Evolutionary conservation across 2,329 filamentous ascomycete species (phyloP).

Genomic region (Fonsecaea multimorphosa): DNA sequence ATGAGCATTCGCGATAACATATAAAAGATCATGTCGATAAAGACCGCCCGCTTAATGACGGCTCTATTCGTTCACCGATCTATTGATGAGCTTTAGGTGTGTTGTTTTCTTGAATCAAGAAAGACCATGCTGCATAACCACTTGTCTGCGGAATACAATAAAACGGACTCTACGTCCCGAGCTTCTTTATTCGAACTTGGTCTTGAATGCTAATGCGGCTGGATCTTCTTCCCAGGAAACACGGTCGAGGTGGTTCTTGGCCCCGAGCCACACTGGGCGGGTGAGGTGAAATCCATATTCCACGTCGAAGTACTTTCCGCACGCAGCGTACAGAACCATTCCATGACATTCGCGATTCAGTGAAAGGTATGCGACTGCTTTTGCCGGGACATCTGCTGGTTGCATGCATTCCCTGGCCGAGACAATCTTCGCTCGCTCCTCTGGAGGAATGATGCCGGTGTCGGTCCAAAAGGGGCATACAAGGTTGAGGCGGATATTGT

Average conservation of each 20-base stretch:
- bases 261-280: slow-evolving; percentile 5
- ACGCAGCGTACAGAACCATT: neutral
- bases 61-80: too few relatives aligned
- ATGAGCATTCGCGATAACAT: neutral
- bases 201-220: neutral
- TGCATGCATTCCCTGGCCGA: neutral
- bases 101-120: too few relatives aligned
- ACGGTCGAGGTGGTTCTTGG: slow-evolving; percentile 8
- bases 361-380: neutral
- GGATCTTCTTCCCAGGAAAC: slow-evolving; percentile 10
- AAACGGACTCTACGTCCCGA: too few relatives aligned
- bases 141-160: too few relatives aligned
- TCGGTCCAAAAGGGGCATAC: neutral
- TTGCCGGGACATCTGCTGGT: neutral
- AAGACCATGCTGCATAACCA: too few relatives aligned
- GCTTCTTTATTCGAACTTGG: neutral
- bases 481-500: neutral
- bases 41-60: too few relatives aligned
- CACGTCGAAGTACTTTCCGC: neutral
- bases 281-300: neutral
- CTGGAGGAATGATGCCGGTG: neutral
- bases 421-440: neutral
- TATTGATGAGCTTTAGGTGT: too few relatives aligned
- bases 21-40: neutral
- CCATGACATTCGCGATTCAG: neutral